Conservation (phyloP, 139 green algal genomes). For the Edaphochlamys debaryana region DNA sequence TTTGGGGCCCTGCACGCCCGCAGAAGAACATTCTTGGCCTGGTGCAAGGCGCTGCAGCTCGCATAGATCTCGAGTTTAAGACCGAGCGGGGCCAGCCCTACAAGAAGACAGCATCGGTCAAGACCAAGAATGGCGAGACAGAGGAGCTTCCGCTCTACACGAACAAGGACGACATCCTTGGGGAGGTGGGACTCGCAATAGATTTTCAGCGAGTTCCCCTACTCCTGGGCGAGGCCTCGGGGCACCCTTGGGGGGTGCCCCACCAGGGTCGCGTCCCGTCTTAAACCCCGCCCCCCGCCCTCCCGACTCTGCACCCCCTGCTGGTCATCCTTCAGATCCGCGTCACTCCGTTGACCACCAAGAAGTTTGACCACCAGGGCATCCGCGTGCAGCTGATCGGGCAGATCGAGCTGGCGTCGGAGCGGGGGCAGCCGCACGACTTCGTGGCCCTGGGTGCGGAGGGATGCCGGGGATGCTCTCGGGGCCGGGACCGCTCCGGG, state of each 20-base stretch:
- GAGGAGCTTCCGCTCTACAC: slow-evolving; percentile 84
- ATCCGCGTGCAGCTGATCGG: slow-evolving; percentile 97
- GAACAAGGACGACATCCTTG: slow-evolving; percentile 77
- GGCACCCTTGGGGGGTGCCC: too few species aligned
- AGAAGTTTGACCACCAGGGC: slow-evolving; percentile 94
- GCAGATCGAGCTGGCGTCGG: slow-evolving; percentile 94
- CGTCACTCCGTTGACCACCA: slow-evolving; percentile 74
- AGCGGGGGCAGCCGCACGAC: slow-evolving; percentile 85
- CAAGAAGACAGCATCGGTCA: slow-evolving; percentile 60
- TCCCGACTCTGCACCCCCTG: too few species aligned
- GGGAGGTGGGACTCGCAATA: slow-evolving; percentile 75
- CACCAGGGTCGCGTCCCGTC: too few species aligned
- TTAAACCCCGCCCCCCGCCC: too few species aligned
- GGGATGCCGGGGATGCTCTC: too few species aligned
- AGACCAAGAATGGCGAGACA: slow-evolving; percentile 56
- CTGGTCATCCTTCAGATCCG: slow-evolving; percentile 17
- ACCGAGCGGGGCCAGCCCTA: slow-evolving; percentile 59
- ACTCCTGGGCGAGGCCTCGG: too few species aligned
- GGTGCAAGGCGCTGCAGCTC: slow-evolving; percentile 56
- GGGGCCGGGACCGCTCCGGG: too few species aligned
- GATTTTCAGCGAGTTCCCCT: too few species aligned
- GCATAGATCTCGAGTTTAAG: slow-evolving; percentile 66
- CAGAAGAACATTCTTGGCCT: slow-evolving; percentile 71
- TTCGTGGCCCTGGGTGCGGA: slow-evolving; percentile 87
- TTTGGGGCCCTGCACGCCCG: too few species aligned